Evolutionary conservation across 345 rosid genomes (phyloP).

Genomic region (Corchorus olitorius): DNA sequence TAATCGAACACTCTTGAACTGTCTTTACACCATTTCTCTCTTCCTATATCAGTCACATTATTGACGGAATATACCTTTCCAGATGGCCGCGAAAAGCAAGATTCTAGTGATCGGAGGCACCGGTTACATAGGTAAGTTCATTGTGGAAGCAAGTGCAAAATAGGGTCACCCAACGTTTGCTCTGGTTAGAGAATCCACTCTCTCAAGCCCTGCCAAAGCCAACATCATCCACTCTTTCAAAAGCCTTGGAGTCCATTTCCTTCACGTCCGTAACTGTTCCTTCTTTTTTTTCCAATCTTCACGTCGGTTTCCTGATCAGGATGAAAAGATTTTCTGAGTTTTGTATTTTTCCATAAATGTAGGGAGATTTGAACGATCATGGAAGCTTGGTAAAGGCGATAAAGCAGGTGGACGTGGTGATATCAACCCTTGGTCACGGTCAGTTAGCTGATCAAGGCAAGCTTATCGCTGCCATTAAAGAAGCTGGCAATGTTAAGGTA

Average conservation of each 20-base stretch:
- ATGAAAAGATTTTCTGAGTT: neutral
- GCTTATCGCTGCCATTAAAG: constrained; percentile 51
- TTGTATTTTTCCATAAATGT: neutral
- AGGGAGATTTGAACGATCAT: constrained; percentile 42
- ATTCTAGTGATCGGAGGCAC: constrained; percentile 45
- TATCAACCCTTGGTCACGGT: constrained; percentile 39
- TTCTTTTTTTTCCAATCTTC: neutral
- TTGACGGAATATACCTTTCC: neutral
- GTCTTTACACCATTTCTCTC: neutral
- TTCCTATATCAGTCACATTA: neutral
- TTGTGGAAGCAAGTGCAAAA: constrained; percentile 36
- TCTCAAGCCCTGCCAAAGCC: constrained; percentile 34
- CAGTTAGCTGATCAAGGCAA: constrained; percentile 47
- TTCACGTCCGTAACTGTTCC: constrained; percentile 17
- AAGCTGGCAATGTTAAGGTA: constrained; percentile 57
- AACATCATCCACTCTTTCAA: constrained; percentile 32
- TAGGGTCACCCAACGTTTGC: constrained; percentile 39
- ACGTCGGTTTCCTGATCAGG: neutral
- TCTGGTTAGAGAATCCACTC: constrained; percentile 34
- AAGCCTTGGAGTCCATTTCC: constrained; percentile 31
- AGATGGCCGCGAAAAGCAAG: constrained; percentile 34
- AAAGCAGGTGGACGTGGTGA: constrained; percentile 59
- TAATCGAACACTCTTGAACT: neutral
- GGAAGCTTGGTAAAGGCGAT: constrained; percentile 54
- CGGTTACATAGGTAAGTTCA: constrained; percentile 38